Conservation (phyloP, 306 rosid genomes). For the Begonia loranthoides region DNA sequence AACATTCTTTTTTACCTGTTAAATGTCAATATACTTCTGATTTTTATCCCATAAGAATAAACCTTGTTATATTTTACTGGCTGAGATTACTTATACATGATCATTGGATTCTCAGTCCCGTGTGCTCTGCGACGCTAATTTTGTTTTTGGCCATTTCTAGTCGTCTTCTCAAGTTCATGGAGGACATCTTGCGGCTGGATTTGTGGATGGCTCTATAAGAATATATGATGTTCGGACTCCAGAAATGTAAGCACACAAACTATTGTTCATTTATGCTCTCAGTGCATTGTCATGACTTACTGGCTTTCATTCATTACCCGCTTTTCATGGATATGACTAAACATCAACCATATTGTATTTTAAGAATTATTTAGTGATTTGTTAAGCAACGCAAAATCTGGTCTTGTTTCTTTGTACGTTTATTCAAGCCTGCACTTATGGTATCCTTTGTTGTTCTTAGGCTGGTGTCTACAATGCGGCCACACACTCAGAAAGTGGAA, state of each 20-base stretch:
- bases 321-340: too few relatives aligned
- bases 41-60: too few relatives aligned
- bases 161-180: conserved; percentile 96
- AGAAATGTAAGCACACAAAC: conserved; percentile 48
- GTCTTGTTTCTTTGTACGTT: neutral
- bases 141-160: conserved; percentile 23
- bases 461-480: conserved; percentile 63
- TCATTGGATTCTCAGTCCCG: too few relatives aligned
- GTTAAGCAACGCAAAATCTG: too few relatives aligned
- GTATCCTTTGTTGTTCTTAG: conserved; percentile 21
- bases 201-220: conserved; percentile 76
- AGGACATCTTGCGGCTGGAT: conserved; percentile 94
- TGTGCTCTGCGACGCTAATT: neutral
- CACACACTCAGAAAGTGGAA: conserved; percentile 57
- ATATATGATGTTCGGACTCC: conserved; percentile 81
- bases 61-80: too few relatives aligned
- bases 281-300: neutral
- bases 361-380: too few relatives aligned
- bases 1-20: too few relatives aligned
- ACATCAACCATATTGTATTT: too few relatives aligned
- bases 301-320: neutral
- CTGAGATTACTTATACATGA: too few relatives aligned
- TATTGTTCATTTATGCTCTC: conserved; percentile 1
- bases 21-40: too few relatives aligned
- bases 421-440: neutral